Conservation (phyloP, 1,284 basidiomycete genomes). For the Ceratorhiza oryzae-sativae region DNA sequence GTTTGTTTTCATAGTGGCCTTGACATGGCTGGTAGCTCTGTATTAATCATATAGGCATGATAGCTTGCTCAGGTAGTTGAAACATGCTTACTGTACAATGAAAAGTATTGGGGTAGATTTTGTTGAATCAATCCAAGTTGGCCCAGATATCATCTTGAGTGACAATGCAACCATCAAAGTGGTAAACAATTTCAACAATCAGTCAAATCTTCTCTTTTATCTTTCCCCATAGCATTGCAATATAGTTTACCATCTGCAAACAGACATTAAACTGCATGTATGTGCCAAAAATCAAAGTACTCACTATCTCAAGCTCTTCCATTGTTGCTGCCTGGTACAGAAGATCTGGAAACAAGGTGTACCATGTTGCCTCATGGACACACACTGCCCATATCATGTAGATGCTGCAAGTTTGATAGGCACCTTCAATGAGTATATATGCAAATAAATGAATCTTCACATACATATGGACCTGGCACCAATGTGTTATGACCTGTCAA, state of each 20-base stretch:
- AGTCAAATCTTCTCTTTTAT: neutral
- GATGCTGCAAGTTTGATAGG: neutral
- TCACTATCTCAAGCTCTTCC: slow-evolving; percentile 5
- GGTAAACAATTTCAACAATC: neutral
- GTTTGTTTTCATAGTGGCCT: slow-evolving; percentile 2
- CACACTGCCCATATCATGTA: neutral
- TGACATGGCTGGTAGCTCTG: neutral
- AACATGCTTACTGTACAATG: slow-evolving; percentile 11
- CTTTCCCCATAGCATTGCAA: slow-evolving; percentile 17
- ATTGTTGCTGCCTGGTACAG: neutral
- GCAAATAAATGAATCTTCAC: slow-evolving; percentile 17
- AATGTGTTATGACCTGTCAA: no score
- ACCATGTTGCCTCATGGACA: slow-evolving; percentile 13
- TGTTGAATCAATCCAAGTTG: slow-evolving; percentile 2
- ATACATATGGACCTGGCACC: neutral
- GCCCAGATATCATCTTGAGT: neutral
- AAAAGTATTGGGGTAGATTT: slow-evolving; percentile 10
- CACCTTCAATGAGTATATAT: neutral
- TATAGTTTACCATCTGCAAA: slow-evolving; percentile 13
- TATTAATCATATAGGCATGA: neutral
- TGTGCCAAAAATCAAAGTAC: neutral
- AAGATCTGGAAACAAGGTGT: neutral
- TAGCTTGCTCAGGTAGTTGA: no score
- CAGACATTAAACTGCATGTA: neutral
- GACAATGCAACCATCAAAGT: neutral